A percentile compares a stretch with the other conserved stretches of the same genome.
phyloP scores from a whole-genome alignment of 345 rosid genomes.

The Populus alba region DNA sequence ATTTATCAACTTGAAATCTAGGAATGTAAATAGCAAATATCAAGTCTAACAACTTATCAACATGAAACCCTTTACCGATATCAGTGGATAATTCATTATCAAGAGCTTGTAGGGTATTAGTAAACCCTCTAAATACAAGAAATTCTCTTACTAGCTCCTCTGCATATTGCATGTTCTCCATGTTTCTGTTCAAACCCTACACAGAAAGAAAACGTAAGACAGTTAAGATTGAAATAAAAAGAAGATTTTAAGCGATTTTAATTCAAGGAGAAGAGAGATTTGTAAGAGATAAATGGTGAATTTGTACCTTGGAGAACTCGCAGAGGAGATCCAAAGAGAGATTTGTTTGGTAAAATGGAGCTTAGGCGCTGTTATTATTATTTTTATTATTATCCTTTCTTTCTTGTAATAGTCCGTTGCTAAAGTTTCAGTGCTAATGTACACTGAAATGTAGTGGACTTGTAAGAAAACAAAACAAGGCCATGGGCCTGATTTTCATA shows the following conservation, averaged over 20 bases:
- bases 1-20: slow-evolving; percentile 50
- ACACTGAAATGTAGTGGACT: not conserved
- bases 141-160: slow-evolving; percentile 71
- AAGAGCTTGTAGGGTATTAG: slow-evolving; percentile 53
- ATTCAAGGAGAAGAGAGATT: not conserved
- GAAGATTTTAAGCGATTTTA: not conserved
- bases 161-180: slow-evolving; percentile 71
- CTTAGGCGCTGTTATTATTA: not conserved
- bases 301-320: not conserved
- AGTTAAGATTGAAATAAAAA: not conserved
- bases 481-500: no score
- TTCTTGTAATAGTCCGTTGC: no score
- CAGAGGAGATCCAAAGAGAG: not conserved
- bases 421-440: not conserved
- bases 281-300: not conserved
- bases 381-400: no score
- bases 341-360: not conserved
- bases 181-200: slow-evolving; percentile 8
- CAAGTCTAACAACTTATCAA: slow-evolving; percentile 53
- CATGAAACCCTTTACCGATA: slow-evolving; percentile 61
- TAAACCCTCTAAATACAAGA: slow-evolving; percentile 67
- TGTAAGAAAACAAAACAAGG: no score
- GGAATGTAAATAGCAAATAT: slow-evolving; percentile 57
- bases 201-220: not conserved
- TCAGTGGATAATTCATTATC: slow-evolving; percentile 56